These are phyloP conservation scores for Lanmaoa pseudosensibilis DNA, from an alignment of 768 basidiomycete species.

Conservation along the genomic window DNA sequence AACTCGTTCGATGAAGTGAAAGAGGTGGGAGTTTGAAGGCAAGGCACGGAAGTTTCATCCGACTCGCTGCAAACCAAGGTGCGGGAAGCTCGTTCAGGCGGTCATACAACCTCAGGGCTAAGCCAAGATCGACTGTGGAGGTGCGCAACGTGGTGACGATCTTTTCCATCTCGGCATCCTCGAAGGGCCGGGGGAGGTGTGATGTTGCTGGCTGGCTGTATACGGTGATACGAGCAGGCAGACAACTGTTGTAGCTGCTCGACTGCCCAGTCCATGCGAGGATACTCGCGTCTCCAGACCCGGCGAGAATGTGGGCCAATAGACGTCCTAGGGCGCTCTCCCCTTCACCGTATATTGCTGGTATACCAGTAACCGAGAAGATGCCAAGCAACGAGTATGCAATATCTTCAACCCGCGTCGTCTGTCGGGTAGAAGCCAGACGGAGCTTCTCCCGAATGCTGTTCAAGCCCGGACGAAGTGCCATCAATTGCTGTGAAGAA, in stretches of 20 bases:
- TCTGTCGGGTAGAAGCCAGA: background rate
- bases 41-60: slow-evolving; percentile 8
- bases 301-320: background rate
- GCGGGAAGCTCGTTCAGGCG: background rate
- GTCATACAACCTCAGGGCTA: background rate
- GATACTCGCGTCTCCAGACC: background rate
- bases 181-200: background rate
- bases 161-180: background rate
- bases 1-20: background rate
- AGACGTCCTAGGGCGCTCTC: background rate
- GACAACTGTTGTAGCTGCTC: slow-evolving; percentile 1
- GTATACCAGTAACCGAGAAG: background rate
- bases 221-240: background rate
- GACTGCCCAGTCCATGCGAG: slow-evolving; percentile 10
- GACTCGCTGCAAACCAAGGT: slow-evolving; percentile 2
- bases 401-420: background rate
- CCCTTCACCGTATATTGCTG: background rate
- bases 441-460: background rate
- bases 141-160: background rate
- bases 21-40: background rate
- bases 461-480: background rate
- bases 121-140: background rate
- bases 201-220: background rate
- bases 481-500: background rate
- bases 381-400: slow-evolving; percentile 1